Evolutionary conservation across 768 basidiomycete species (phyloP), one percentile per base, ranked within the genome.

Genomic region (Tephrocybe sp.): DNA sequence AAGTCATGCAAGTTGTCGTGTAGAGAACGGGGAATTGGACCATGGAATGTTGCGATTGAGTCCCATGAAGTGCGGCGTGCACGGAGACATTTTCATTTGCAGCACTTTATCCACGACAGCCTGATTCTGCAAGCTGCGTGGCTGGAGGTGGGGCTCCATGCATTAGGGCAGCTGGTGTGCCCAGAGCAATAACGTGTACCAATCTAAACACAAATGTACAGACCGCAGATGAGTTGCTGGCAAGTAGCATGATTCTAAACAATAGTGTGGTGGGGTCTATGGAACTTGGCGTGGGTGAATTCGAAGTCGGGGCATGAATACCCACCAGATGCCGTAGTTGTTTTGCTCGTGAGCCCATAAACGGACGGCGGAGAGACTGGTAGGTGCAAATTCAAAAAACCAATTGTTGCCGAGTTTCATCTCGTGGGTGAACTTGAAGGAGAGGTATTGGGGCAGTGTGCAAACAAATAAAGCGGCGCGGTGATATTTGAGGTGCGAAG

Each of bases 381-480:
- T n/a, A n/a, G n/a, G n/a, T n/a, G n/a, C n/a, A n/a, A n/a, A n/a
- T n/a, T n/a, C n/a, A 14, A 42, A 36, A 42, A 18, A 10, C 54
- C 49, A 25, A 42, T 55, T 45, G 33, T 45, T 18, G 33, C 45
- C 45, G 40, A 48, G 34, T 47, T 40, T 23, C 34, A 50, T 44
- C 33, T 26, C 10, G 40, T 36, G 34, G 34, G 7, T 39, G 38
- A 17, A 6, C 3, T 11, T 6, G 38, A 17, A 20, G 34, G 40
- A 41, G 10, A 25, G 17, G 24, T 43, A 43, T 28, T 25, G 45
- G 20, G 20, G 38, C 25, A 8, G 47, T 38, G 28, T n/a, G 28
- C 15, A 43, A 18, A 20, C 10, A 42, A 50, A 15, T 15, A 43
- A 43, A 34, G 17, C 4, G 38, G n/a, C 40, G 34, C 33, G 24